phyloP scores from a whole-genome alignment of 176 grass and related monocot genomes.

The Sorghum bicolor region Sorghum_bicolor_NCBIv3 NC_012872.2:61389001-61389500 shows the following conservation, averaged over 20 bases:
- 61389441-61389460: slow-evolving; percentile 27
- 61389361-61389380: slow-evolving; percentile 78
- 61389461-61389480: slow-evolving; percentile 65
- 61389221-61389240: slow-evolving; percentile 1
- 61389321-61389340: neutral
- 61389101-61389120: slow-evolving; percentile 36
- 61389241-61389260: slow-evolving; percentile 10
- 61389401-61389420: slow-evolving; percentile 31
- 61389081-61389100: slow-evolving; percentile 68
- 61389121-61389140: slow-evolving; percentile 61
- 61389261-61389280: neutral
- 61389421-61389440: slow-evolving; percentile 35
- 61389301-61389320: neutral
- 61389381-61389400: slow-evolving; percentile 69
- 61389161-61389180: neutral
- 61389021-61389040: slow-evolving; percentile 53
- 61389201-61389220: slow-evolving; percentile 30
- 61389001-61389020: slow-evolving; percentile 37
- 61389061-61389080: slow-evolving; percentile 78
- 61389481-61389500: slow-evolving; percentile 47
- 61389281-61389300: neutral
- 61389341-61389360: slow-evolving; percentile 9
- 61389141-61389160: slow-evolving; percentile 27
- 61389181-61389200: slow-evolving; percentile 4
- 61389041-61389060: slow-evolving; percentile 35